These are phyloP conservation scores for Harrya chromipes DNA, from an alignment of 768 basidiomycete species.

Conservation along the genomic window DNA sequence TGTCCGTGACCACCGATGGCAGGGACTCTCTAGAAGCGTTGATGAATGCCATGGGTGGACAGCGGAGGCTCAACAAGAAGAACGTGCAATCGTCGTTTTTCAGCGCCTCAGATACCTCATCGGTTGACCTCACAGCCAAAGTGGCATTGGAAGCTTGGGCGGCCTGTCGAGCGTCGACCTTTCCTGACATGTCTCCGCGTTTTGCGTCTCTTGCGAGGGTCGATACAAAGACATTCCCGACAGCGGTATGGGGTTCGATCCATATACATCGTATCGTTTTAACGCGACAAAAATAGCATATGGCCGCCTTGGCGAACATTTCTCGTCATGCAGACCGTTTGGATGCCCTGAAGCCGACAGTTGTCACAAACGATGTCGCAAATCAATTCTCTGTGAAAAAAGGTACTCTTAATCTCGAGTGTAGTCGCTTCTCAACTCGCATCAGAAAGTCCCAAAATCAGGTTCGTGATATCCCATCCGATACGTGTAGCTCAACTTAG, in stretches of 20 bases:
- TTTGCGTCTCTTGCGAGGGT: constrained; percentile 19
- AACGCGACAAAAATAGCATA: constrained; percentile 28
- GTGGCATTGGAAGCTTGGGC: constrained; percentile 46
- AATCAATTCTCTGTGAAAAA: constrained; percentile 26
- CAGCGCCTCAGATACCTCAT: constrained; percentile 16
- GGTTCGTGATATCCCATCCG: constrained; percentile 31
- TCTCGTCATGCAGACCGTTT: constrained; percentile 44
- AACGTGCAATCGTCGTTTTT: constrained; percentile 32
- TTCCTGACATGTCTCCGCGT: constrained; percentile 17
- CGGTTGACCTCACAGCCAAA: constrained; percentile 2
- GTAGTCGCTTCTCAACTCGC: constrained; percentile 44
- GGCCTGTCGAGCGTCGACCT: constrained; percentile 35
- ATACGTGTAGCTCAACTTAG: not conserved
- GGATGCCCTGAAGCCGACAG: constrained; percentile 45
- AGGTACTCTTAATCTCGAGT: constrained; percentile 34
- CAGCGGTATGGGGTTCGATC: constrained; percentile 24
- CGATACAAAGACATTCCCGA: constrained; percentile 26
- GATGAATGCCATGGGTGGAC: constrained; percentile 39
- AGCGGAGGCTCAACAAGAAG: constrained; percentile 23
- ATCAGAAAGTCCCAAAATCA: constrained; percentile 35
- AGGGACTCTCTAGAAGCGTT: constrained; percentile 36
- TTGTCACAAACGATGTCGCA: constrained; percentile 42
- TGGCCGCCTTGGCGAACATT: constrained; percentile 46
- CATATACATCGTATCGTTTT: not conserved
- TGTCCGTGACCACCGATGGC: constrained; percentile 28